These are phyloP conservation scores for Mortierella sp. DNA, from an alignment of 371 early-diverging fungal genomes.

Conservation along the genomic window DNA sequence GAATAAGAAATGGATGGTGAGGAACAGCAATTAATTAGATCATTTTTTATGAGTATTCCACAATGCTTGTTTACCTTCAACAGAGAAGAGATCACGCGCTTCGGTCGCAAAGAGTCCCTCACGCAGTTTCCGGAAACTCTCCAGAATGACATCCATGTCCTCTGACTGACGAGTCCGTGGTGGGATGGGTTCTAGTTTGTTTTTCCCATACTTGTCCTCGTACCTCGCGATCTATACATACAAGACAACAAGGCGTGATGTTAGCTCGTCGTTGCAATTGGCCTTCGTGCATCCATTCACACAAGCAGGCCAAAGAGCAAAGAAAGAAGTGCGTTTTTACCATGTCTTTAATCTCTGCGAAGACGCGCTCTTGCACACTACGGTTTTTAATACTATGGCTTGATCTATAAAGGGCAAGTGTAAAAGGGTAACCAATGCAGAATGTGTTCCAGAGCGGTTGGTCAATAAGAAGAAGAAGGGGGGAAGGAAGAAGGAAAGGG, in stretches of 20 bases:
- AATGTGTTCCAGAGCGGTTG: not conserved
- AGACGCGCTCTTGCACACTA: constrained; percentile 51
- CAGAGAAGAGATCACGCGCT: constrained; percentile 38
- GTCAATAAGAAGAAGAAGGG: constrained; percentile 10
- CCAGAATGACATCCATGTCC: constrained; percentile 41
- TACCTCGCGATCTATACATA: constrained; percentile 21
- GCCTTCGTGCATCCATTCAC: not conserved
- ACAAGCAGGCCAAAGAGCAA: not conserved
- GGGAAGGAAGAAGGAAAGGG: not conserved
- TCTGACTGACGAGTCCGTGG: constrained; percentile 34
- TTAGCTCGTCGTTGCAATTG: not conserved
- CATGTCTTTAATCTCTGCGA: constrained; percentile 53
- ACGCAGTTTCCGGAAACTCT: constrained; percentile 49
- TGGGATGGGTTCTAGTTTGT: constrained; percentile 41
- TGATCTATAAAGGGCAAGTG: constrained; percentile 33
- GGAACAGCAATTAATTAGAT: not conserved
- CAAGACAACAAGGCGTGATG: not conserved
- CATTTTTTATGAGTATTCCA: not conserved
- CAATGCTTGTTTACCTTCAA: constrained; percentile 17
- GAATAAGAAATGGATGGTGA: not conserved
- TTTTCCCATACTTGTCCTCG: constrained; percentile 28
- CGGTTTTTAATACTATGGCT: constrained; percentile 51
- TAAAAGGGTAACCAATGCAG: not conserved
- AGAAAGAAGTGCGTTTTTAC: constrained; percentile 14
- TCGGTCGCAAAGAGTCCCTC: constrained; percentile 54